Conservation (phyloP, 2,329 filamentous ascomycete species). For the Botrytis fabae region DNA sequence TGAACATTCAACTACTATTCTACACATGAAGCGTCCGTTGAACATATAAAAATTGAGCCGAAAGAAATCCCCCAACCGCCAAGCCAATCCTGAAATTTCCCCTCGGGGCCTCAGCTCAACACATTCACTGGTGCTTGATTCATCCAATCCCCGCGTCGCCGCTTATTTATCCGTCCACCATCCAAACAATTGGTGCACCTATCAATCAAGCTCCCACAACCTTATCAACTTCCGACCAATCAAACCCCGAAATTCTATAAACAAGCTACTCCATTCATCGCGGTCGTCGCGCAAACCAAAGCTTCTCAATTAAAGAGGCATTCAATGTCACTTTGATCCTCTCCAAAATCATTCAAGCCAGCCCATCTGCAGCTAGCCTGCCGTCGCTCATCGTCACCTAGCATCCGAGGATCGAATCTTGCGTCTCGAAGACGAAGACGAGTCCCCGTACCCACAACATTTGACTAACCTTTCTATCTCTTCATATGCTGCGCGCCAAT, state of each 20-base stretch:
- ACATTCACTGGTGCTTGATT: neutral
- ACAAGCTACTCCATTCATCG: conserved; percentile 16
- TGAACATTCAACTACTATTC: neutral
- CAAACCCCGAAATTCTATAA: conserved; percentile 21
- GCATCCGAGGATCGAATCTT: neutral
- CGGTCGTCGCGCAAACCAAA: conserved; percentile 23
- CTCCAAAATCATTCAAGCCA: neutral
- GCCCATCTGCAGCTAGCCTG: conserved; percentile 14
- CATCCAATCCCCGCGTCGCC: conserved; percentile 8
- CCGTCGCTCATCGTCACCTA: neutral
- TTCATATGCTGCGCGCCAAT: neutral
- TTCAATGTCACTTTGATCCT: neutral
- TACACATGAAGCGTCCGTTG: neutral
- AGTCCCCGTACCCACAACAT: conserved; percentile 9
- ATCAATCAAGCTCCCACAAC: conserved; percentile 14
- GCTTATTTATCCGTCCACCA: conserved; percentile 12
- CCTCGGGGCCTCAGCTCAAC: neutral
- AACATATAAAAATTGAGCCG: conserved; percentile 5
- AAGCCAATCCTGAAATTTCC: neutral
- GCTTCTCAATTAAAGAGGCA: conserved; percentile 11
- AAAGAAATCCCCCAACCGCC: neutral
- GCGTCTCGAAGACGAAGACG: neutral
- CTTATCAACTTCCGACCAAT: conserved; percentile 13
- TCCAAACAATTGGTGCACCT: neutral
- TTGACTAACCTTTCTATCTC: conserved; percentile 1